Evolutionary conservation across 768 basidiomycete genomes (phyloP).

Genomic region (Suillus variegatus): DNA sequence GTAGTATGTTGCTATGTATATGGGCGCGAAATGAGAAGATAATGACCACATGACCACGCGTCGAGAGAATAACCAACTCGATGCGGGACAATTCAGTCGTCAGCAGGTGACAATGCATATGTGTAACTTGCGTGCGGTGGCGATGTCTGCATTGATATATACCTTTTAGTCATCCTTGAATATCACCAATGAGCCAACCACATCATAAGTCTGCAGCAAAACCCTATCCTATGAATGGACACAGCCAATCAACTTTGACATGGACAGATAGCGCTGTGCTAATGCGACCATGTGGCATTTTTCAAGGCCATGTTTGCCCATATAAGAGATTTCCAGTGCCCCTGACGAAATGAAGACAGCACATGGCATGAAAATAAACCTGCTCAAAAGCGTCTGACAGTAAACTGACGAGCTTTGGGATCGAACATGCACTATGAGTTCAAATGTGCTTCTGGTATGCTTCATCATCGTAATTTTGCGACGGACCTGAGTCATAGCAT

Average conservation of each 20-base stretch:
- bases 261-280: not conserved
- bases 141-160: not conserved
- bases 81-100: not conserved
- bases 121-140: not conserved
- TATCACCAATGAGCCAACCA: too few species aligned
- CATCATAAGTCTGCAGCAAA: not conserved
- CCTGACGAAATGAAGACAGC: not conserved
- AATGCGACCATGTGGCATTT: not conserved
- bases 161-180: not conserved
- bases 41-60: not conserved
- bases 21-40: not conserved
- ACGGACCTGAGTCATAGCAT: not conserved
- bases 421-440: not conserved
- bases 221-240: not conserved
- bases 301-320: not conserved
- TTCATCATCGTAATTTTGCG: not conserved
- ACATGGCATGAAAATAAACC: not conserved
- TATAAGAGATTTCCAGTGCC: not conserved
- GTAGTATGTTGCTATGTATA: conserved; percentile 49
- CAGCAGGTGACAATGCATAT: not conserved
- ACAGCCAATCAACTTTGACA: not conserved
- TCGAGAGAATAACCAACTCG: not conserved
- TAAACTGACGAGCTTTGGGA: not conserved
- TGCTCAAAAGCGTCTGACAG: not conserved
- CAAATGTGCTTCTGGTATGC: not conserved